These are phyloP conservation scores for Shiraia bambusicola DNA, from an alignment of 2,329 filamentous ascomycete species.

Conservation along the genomic window DNA sequence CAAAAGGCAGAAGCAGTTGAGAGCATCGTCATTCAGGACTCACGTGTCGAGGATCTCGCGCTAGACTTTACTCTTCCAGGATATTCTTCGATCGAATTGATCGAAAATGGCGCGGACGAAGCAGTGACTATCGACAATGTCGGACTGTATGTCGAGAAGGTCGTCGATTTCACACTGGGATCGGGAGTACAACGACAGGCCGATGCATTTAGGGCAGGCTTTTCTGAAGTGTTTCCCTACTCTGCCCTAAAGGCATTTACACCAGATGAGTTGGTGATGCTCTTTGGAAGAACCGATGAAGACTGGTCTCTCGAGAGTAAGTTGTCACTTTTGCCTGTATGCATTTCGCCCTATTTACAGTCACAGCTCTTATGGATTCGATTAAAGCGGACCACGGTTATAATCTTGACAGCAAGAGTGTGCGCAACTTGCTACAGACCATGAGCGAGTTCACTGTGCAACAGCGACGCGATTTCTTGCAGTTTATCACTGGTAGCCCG, in stretches of 20 bases:
- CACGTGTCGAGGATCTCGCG: constrained; percentile 79
- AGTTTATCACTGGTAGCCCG: constrained; percentile 96
- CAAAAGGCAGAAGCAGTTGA: constrained; percentile 72
- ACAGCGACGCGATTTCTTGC: constrained; percentile 88
- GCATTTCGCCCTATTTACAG: constrained; percentile 27
- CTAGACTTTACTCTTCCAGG: constrained; percentile 95
- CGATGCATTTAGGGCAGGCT: constrained; percentile 86
- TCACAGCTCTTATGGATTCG: constrained; percentile 85
- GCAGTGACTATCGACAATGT: constrained; percentile 88
- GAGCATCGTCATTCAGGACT: constrained; percentile 72
- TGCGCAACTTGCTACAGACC: constrained; percentile 86
- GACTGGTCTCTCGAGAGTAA: constrained; percentile 97
- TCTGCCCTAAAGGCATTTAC: constrained; percentile 91
- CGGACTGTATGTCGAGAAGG: constrained; percentile 81
- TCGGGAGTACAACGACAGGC: constrained; percentile 84
- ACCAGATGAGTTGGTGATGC: constrained; percentile 87
- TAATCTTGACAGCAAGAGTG: constrained; percentile 96
- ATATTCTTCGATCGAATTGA: constrained; percentile 78
- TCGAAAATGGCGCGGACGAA: constrained; percentile 71
- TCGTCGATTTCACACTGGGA: constrained; percentile 90
- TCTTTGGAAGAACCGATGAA: constrained; percentile 90
- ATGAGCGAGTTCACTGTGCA: constrained; percentile 82
- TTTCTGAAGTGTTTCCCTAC: constrained; percentile 96
- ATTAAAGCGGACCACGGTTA: constrained; percentile 98
- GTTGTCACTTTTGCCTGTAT: constrained; percentile 39